Conservation (phyloP, 306 rosid genomes). For the Dryas alaskensis region DNA sequence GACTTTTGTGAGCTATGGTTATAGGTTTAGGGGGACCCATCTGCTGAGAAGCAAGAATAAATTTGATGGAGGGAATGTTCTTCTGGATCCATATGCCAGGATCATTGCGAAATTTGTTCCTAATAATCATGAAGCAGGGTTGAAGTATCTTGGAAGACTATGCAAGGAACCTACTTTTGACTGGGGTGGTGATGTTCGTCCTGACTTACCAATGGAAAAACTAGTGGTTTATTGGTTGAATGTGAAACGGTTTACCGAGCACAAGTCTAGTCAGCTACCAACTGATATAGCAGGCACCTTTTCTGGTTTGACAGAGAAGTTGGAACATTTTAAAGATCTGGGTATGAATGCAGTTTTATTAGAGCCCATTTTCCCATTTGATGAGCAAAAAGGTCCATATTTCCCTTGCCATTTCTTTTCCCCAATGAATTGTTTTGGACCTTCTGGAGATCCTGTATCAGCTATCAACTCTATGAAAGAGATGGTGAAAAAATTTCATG, state of each 20-base stretch:
- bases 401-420: slow-evolving; percentile 84
- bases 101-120: slow-evolving; percentile 42
- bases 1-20: slow-evolving; percentile 69
- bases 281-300: slow-evolving; percentile 72
- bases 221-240: slow-evolving; percentile 70
- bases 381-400: slow-evolving; percentile 74
- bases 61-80: slow-evolving; percentile 25
- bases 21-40: slow-evolving; percentile 47
- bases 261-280: slow-evolving; percentile 61
- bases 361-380: slow-evolving; percentile 76
- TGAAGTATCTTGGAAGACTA: slow-evolving; percentile 54
- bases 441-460: slow-evolving; percentile 58
- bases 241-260: slow-evolving; percentile 56
- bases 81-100: slow-evolving; percentile 87
- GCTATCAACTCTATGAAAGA: slow-evolving; percentile 66
- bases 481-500: slow-evolving; percentile 81
- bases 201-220: slow-evolving; percentile 54
- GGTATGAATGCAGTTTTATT: slow-evolving; percentile 76
- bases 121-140: slow-evolving; percentile 32
- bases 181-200: slow-evolving; percentile 58
- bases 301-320: slow-evolving; percentile 67
- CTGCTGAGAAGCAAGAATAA: slow-evolving; percentile 27
- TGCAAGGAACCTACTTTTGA: slow-evolving; percentile 66
- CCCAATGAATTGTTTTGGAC: slow-evolving; percentile 54
- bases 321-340: slow-evolving; percentile 68